These are phyloP conservation scores for Ascochyta rabiei DNA, from an alignment of 2,329 filamentous ascomycete species.

Conservation along the genomic window DNA sequence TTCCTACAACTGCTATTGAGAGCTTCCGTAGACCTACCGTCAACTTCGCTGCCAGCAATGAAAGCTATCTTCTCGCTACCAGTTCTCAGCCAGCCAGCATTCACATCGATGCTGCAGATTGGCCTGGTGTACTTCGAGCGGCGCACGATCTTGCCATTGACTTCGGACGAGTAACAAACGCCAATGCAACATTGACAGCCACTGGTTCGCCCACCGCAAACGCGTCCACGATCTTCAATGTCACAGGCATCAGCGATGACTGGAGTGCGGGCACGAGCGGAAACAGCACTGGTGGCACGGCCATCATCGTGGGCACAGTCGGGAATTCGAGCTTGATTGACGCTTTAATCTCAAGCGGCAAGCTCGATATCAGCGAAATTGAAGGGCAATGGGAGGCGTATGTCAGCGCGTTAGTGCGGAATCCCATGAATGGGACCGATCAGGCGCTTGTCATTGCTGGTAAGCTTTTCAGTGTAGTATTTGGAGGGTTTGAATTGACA, in stretches of 20 bases:
- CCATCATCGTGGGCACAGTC: constrained; percentile 71
- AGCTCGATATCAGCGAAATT: constrained; percentile 64
- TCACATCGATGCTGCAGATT: constrained; percentile 56
- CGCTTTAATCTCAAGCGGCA: constrained; percentile 59
- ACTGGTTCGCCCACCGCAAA: constrained; percentile 60
- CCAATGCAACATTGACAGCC: constrained; percentile 62
- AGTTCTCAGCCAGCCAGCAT: constrained; percentile 38
- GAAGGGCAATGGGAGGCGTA: constrained; percentile 74
- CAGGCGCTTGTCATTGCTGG: constrained; percentile 70
- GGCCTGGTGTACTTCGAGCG: constrained; percentile 71
- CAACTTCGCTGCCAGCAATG: constrained; percentile 52
- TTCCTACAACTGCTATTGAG: constrained; percentile 38
- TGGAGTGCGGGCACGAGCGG: constrained; percentile 39
- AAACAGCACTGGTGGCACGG: constrained; percentile 43
- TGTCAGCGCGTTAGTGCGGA: constrained; percentile 62
- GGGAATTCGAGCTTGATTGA: constrained; percentile 69
- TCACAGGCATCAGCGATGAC: constrained; percentile 46
- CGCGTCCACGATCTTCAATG: constrained; percentile 51
- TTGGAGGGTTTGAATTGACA: constrained; percentile 11
- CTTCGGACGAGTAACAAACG: constrained; percentile 73
- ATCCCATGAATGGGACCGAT: constrained; percentile 62
- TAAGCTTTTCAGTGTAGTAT: constrained; percentile 17
- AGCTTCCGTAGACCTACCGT: constrained; percentile 58
- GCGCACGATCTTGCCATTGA: constrained; percentile 71
- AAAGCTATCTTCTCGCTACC: constrained; percentile 40